A percentile compares a stretch with the other conserved stretches of the same genome.
Evolutionary conservation across 139 green algal genomes (phyloP).

Genomic region (Pseudopediastrum boryanum): DNA sequence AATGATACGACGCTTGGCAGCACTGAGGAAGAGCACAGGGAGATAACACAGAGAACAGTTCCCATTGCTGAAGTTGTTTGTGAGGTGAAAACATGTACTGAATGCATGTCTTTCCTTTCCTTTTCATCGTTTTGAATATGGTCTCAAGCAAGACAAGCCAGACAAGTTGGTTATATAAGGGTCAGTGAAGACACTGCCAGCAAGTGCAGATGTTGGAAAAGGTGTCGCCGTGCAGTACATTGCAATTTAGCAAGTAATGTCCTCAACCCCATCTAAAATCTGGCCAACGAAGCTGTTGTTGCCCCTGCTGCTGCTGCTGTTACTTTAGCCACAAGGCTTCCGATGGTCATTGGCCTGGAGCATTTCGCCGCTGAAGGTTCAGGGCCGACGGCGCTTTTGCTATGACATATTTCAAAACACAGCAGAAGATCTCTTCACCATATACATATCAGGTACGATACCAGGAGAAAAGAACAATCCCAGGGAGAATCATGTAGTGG

Average conservation of each 20-base stretch:
- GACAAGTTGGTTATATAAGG: neutral
- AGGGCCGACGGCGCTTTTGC: neutral
- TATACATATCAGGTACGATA: too few species aligned
- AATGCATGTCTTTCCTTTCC: neutral
- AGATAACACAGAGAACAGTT: neutral
- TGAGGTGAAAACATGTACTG: neutral
- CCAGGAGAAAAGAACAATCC: too few species aligned
- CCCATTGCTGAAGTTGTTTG: neutral
- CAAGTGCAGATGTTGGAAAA: neutral
- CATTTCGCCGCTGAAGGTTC: neutral
- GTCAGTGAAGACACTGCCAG: neutral
- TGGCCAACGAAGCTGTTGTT: too few species aligned
- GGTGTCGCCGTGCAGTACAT: too few species aligned
- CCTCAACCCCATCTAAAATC: too few species aligned
- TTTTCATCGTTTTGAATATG: neutral
- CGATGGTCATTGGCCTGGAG: neutral
- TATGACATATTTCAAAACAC: too few species aligned
- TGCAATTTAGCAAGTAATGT: too few species aligned
- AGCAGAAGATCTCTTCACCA: neutral
- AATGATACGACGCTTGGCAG: constrained; percentile 29
- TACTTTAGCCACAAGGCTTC: too few species aligned
- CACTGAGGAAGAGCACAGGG: neutral
- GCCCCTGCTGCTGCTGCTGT: too few species aligned
- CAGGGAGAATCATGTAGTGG: too few species aligned
- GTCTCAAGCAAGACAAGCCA: neutral